These are phyloP conservation scores for Lepidium africanum DNA, from an alignment of 345 rosid genomes.

Conservation along the genomic window DNA sequence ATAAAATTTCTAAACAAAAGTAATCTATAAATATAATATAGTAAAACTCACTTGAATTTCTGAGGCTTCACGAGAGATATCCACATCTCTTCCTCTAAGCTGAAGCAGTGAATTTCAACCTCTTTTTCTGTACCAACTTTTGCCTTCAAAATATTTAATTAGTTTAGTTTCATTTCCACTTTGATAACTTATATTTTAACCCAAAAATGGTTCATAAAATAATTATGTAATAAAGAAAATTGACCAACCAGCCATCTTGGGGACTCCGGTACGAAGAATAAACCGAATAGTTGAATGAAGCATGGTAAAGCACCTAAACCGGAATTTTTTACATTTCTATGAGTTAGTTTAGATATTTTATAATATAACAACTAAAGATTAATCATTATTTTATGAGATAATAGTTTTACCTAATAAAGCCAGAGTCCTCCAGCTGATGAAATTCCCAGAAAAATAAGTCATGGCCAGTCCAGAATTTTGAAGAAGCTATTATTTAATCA, in stretches of 20 bases:
- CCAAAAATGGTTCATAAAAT: not conserved
- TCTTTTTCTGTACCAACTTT: conserved; percentile 39
- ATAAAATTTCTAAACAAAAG: too few relatives aligned
- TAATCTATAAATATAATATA: too few relatives aligned
- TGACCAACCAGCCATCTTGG: conserved; percentile 50
- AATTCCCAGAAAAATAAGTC: conserved; percentile 21
- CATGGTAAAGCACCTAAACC: conserved; percentile 32
- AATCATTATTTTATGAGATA: not conserved
- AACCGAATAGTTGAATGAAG: conserved; percentile 29
- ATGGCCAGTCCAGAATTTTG: conserved; percentile 26
- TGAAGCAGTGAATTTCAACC: conserved; percentile 37
- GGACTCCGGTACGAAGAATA: conserved; percentile 51
- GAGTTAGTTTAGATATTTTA: too few relatives aligned
- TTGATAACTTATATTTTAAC: not conserved
- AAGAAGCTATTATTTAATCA: conserved; percentile 14
- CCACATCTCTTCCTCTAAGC: conserved; percentile 43
- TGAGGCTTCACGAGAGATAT: conserved; percentile 47
- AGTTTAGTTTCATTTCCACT: not conserved
- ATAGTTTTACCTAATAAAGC: conserved; percentile 25
- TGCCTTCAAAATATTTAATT: conserved; percentile 25
- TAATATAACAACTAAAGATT: too few relatives aligned
- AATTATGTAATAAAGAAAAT: not conserved
- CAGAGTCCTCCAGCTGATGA: conserved; percentile 22
- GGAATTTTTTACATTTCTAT: not conserved
- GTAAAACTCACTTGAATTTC: conserved; percentile 48